phyloP scores from a whole-genome alignment of 1,284 basidiomycete species.

The Sphaerobolus stellatus region DNA sequence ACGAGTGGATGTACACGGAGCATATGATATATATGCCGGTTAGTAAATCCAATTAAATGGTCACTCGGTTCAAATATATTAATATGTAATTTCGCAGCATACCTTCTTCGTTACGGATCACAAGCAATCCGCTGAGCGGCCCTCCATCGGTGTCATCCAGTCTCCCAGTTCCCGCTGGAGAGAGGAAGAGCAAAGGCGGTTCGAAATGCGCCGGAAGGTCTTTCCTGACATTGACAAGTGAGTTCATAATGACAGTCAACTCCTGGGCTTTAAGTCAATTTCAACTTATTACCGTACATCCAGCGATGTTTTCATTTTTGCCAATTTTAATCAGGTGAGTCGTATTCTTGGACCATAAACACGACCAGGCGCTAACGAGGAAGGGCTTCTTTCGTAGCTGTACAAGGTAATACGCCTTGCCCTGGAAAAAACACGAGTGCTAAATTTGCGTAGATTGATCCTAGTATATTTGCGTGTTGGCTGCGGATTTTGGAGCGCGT shows the following conservation, averaged over 20 bases:
- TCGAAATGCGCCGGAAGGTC: constrained; percentile 41
- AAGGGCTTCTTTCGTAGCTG: constrained; percentile 32
- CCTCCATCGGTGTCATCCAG: constrained; percentile 17
- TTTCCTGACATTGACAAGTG: constrained; percentile 51
- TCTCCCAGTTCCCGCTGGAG: constrained; percentile 40
- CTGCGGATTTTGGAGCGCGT: constrained; percentile 51
- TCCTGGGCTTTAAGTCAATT: neutral
- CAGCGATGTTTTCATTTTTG: constrained; percentile 56
- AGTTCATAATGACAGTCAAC: constrained; percentile 17
- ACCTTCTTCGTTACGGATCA: constrained; percentile 66
- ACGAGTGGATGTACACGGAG: constrained; percentile 55
- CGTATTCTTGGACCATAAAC: neutral
- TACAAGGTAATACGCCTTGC: constrained; percentile 42
- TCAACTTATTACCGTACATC: too few relatives aligned
- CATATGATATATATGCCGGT: constrained; percentile 56
- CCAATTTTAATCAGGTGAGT: constrained; percentile 61
- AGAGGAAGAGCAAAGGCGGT: constrained; percentile 47
- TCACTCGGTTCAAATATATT: neutral
- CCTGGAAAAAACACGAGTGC: neutral
- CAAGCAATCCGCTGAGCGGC: constrained; percentile 38
- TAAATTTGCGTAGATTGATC: constrained; percentile 41
- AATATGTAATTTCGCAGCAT: constrained; percentile 31
- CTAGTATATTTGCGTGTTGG: constrained; percentile 55
- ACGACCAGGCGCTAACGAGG: neutral
- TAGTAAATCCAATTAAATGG: constrained; percentile 14